These are phyloP conservation scores for Candida nanaspora DNA, from an alignment of 805 yeast species.

Conservation along the genomic window DNA sequence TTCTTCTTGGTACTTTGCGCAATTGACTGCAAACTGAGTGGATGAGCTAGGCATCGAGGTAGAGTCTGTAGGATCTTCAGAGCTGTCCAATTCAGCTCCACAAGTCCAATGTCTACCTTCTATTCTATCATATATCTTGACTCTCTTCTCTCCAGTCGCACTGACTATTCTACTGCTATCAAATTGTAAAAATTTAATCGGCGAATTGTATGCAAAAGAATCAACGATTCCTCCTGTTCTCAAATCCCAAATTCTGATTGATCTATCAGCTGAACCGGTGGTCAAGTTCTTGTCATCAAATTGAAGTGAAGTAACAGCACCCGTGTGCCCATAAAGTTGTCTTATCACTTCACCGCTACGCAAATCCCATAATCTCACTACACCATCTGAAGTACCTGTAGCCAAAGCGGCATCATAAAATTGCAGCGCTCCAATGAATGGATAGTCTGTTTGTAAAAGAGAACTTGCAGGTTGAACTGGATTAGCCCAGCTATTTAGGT, in stretches of 20 bases:
- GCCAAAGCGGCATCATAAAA: conserved; percentile 73
- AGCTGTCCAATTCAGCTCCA: conserved; percentile 30
- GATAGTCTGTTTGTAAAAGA: conserved; percentile 13
- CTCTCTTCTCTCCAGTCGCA: conserved; percentile 40
- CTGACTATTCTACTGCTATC: conserved; percentile 48
- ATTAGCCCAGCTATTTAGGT: background rate
- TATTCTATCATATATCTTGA: conserved; percentile 52
- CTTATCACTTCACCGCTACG: conserved; percentile 62
- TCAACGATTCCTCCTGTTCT: conserved; percentile 58
- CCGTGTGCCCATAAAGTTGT: conserved; percentile 59
- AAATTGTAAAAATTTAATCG: conserved; percentile 51
- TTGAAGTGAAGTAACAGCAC: conserved; percentile 58
- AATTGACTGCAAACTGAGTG: conserved; percentile 22
- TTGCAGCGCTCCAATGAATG: conserved; percentile 60
- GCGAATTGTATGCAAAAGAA: conserved; percentile 53
- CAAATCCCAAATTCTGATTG: conserved; percentile 67
- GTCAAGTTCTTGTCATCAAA: conserved; percentile 60
- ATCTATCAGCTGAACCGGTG: conserved; percentile 58
- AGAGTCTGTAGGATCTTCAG: conserved; percentile 15
- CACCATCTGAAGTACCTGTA: conserved; percentile 71
- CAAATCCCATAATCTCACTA: conserved; percentile 71
- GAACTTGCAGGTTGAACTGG: too few species aligned
- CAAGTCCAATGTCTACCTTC: conserved; percentile 46
- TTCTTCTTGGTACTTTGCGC: conserved; percentile 51
- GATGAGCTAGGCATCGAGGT: too few species aligned